A percentile compares a stretch with the other conserved stretches of the same genome.
phyloP scores from a whole-genome alignment of 177 flowering plant species.

The Vitis hybrid region DNA sequence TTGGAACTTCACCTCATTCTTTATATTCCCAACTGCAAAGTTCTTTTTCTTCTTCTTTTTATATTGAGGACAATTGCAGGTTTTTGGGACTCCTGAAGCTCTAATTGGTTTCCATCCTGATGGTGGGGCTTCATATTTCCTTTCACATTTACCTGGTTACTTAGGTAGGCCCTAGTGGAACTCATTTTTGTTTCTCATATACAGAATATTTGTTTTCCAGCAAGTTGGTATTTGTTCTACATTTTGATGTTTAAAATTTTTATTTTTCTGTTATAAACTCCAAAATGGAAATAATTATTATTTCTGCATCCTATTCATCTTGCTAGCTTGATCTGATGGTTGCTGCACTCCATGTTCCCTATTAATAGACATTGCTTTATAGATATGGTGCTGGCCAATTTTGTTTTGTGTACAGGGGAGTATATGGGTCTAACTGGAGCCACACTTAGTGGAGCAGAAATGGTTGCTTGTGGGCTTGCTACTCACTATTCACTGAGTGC shows the following conservation, averaged over 20 bases:
- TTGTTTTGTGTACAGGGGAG: background rate
- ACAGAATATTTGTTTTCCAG: background rate
- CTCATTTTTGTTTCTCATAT: background rate
- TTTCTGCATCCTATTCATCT: too few relatives aligned
- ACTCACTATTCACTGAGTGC: background rate
- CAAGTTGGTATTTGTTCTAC: too few relatives aligned
- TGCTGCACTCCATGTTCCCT: background rate
- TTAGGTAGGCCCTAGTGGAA: constrained; percentile 3
- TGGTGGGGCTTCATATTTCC: constrained; percentile 5
- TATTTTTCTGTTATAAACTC: too few relatives aligned
- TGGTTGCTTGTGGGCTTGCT: constrained; percentile 2
- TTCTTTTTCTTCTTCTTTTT: background rate
- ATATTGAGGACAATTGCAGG: background rate
- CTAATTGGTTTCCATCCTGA: constrained; percentile 3
- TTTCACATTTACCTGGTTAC: constrained; percentile 3
- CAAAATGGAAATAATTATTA: too few relatives aligned
- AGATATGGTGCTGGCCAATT: background rate
- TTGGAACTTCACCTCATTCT: too few relatives aligned
- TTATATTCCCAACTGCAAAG: too few relatives aligned
- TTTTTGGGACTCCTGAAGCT: constrained; percentile 5
- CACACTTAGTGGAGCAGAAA: background rate
- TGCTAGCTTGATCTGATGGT: background rate
- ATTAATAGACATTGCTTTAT: background rate
- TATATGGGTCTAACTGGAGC: background rate
- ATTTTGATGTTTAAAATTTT: too few relatives aligned